These are phyloP conservation scores for Flaveria robusta DNA, from an alignment of 129 eudicot species.

Conservation along the genomic window DNA sequence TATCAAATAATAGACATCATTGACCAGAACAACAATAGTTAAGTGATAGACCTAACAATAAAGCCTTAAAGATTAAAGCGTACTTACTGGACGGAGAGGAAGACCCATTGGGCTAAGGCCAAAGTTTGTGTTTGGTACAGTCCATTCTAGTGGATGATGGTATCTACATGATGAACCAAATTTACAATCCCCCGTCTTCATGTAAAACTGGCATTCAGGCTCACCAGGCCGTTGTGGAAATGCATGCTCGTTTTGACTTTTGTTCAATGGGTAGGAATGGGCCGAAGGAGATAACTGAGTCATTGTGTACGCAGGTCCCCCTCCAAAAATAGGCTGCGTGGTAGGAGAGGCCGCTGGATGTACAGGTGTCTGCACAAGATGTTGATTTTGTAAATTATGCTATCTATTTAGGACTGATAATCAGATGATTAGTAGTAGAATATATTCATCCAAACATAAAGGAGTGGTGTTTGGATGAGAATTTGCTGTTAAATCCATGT, in stretches of 20 bases:
- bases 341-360: slow-evolving; percentile 58
- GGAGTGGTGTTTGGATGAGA: not conserved
- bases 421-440: not conserved
- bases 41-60: not conserved
- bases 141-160: slow-evolving; percentile 76
- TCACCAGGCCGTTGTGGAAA: slow-evolving; percentile 89
- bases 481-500: not conserved
- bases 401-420: not conserved
- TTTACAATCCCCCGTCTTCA: slow-evolving; percentile 86
- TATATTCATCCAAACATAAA: not conserved
- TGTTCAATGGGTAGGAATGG: slow-evolving; percentile 60
- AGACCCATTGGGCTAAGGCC: slow-evolving; percentile 87
- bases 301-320: slow-evolving; percentile 58
- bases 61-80: slow-evolving; percentile 1
- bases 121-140: slow-evolving; percentile 45
- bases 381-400: not conserved
- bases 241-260: slow-evolving; percentile 51
- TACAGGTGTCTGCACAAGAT: slow-evolving; percentile 54
- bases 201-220: slow-evolving; percentile 78
- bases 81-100: slow-evolving; percentile 81
- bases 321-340: slow-evolving; percentile 48
- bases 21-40: not conserved
- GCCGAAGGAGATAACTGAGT: slow-evolving; percentile 72
- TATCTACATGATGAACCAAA: slow-evolving; percentile 88
- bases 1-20: not conserved